These are phyloP conservation scores for Lichtheimia corymbifera DNA, from an alignment of 371 early-diverging fungal genomes.

Conservation along the genomic window DNA sequence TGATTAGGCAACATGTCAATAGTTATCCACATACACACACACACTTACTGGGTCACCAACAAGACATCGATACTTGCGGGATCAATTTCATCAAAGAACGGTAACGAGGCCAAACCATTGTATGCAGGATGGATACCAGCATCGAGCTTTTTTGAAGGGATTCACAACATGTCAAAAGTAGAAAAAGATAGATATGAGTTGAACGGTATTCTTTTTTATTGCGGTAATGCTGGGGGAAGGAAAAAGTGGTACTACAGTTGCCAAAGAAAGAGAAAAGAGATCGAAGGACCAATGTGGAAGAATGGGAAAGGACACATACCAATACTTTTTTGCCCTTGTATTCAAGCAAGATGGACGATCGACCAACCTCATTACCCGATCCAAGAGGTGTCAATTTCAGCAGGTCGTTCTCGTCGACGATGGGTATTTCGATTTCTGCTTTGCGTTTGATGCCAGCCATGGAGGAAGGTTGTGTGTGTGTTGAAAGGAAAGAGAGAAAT, in stretches of 20 bases:
- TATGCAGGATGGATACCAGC: constrained; percentile 99
- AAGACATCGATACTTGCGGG: constrained; percentile 92
- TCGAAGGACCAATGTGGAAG: background rate
- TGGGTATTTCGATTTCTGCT: constrained; percentile 50
- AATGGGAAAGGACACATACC: constrained; percentile 53
- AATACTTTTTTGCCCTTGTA: constrained; percentile 96
- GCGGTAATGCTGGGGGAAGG: background rate
- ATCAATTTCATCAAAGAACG: constrained; percentile 98
- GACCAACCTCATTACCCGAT: constrained; percentile 99
- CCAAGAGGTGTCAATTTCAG: constrained; percentile 95
- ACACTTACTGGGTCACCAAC: constrained; percentile 91
- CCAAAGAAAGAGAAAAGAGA: background rate
- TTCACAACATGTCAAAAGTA: constrained; percentile 2
- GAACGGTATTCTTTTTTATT: constrained; percentile 10
- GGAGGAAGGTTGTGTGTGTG: background rate
- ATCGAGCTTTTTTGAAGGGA: constrained; percentile 75
- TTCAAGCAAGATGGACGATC: constrained; percentile 96
- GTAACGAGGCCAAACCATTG: constrained; percentile 95
- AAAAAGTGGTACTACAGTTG: background rate
- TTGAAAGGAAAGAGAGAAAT: background rate
- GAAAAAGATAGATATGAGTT: constrained; percentile 21
- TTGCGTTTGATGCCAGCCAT: constrained; percentile 52
- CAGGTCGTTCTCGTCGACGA: constrained; percentile 69
- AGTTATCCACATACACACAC: background rate
- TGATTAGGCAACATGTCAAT: background rate